phyloP scores from a whole-genome alignment of 148 eudicot species.

The Diospyros kaki region DNA sequence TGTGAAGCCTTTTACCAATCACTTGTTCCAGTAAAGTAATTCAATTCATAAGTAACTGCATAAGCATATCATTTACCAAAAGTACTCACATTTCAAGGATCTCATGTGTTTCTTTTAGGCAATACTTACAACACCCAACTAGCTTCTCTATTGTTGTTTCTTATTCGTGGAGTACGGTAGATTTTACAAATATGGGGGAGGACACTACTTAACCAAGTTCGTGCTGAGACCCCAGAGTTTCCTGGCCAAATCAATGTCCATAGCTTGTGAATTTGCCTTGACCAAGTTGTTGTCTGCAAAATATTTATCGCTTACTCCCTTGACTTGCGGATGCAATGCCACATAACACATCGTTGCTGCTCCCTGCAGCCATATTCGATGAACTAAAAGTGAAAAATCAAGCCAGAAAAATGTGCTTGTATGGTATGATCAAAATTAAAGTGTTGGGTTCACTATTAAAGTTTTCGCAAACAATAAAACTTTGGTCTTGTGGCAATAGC shows the following conservation, averaged over 20 bases:
- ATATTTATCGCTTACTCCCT: slow-evolving; percentile 26
- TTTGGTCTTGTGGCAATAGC: too few relatives aligned
- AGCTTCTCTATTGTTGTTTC: too few relatives aligned
- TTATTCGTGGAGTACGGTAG: not conserved
- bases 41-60: too few relatives aligned
- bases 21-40: too few relatives aligned
- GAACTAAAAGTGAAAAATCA: not conserved
- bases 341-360: slow-evolving; percentile 33
- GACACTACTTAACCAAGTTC: slow-evolving; percentile 10
- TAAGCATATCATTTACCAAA: too few relatives aligned
- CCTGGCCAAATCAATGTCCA: slow-evolving; percentile 16
- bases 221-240: slow-evolving; percentile 28
- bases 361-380: slow-evolving; percentile 23
- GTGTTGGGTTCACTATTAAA: too few relatives aligned
- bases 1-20: too few relatives aligned
- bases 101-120: too few relatives aligned
- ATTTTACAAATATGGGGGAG: not conserved
- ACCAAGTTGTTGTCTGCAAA: slow-evolving; percentile 20
- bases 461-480: too few relatives aligned
- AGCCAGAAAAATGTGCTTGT: not conserved
- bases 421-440: not conserved
- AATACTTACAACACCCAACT: too few relatives aligned
- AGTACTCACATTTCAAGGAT: too few relatives aligned
- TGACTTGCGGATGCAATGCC: slow-evolving; percentile 30
- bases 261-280: slow-evolving; percentile 13